Base-by-base conservation (phyloP, 1,284 basidiomycete genomes). In the Macrocybe sp. region DNA sequence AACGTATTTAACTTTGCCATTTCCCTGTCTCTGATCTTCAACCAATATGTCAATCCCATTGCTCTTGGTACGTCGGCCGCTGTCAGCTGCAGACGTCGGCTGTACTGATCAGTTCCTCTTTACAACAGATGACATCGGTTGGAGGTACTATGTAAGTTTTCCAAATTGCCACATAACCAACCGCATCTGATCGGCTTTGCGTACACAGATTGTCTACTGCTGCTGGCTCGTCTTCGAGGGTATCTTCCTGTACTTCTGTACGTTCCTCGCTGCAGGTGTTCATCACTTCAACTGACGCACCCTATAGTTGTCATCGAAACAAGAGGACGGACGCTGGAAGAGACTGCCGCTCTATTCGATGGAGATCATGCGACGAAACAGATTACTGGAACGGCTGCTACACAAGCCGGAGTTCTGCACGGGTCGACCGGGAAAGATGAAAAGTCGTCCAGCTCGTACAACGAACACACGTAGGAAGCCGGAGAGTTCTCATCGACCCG, bases 41-140 rank as follows among this genome's bases (percentile, higher is more conserved):
- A 89, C 64, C 85, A 89, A 64, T 90, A 87, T 59, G 79, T 84
- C 61, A 91, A 90, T 69, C 88, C 87, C 9, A 76, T 90, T 56
- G 85, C 84, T 30, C 62, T 74, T 32, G 64, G 64, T 65, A 41
- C 37, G 55, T 55, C 22, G 12, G 2, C 16, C 29, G 40, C 3
- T 44, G 6, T 46, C 22, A 11, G 14, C 7, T 32, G 8, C 22
- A n/a, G 4, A 14, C 28, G 12, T 37, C 41, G 10, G 41, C 32
- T 12, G 39, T 31, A 31, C 33, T 41, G 11, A 32, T 47, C 44
- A 41, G 52, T n/a, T n/a, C n/a, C 39, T 2, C 4, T 30, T 35
- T 34, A 40, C 28, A 39, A 16, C 48, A 62, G 59, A 64, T 14
- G 37, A 63, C 34, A 66, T 87, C 45, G 66, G 62, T 40, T 89